Evolutionary conservation across 768 basidiomycete species (phyloP).

Genomic region (Pisolithus albus): DNA sequence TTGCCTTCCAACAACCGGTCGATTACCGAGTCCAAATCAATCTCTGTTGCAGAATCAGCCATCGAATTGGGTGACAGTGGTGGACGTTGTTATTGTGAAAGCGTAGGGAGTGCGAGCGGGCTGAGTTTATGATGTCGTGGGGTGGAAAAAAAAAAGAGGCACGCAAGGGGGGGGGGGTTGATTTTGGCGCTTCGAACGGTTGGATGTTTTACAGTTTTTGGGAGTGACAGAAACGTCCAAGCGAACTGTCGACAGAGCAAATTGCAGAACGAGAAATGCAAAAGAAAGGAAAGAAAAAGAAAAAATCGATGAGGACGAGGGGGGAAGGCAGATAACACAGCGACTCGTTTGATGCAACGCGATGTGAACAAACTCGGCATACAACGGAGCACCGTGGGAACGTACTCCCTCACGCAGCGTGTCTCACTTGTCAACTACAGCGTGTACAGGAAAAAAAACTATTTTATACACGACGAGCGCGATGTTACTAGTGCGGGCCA

Average conservation of each 20-base stretch:
- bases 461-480: not conserved
- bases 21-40: constrained; percentile 99
- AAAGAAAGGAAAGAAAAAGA: constrained; percentile 11
- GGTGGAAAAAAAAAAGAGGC: constrained; percentile 21
- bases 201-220: constrained; percentile 2
- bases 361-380: constrained; percentile 23
- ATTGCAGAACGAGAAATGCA: constrained; percentile 15
- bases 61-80: constrained; percentile 30
- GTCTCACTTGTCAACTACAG: not conserved
- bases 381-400: constrained; percentile 27
- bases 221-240: not conserved
- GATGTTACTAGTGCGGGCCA: not conserved
- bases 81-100: not conserved
- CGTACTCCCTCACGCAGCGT: not conserved
- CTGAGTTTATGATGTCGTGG: constrained; percentile 11
- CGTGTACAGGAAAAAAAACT: too few relatives aligned
- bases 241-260: not conserved
- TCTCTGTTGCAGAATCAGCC: constrained; percentile 82
- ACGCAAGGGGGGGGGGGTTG: constrained; percentile 13
- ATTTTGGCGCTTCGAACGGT: not conserved
- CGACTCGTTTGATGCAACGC: constrained; percentile 18
- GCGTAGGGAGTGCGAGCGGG: not conserved
- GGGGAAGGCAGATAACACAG: constrained; percentile 26
- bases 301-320: constrained; percentile 29
- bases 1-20: constrained; percentile 96